These are phyloP conservation scores for Ensete ventricosum DNA, from an alignment of 176 grass and related monocot species.

Conservation along the genomic window DNA sequence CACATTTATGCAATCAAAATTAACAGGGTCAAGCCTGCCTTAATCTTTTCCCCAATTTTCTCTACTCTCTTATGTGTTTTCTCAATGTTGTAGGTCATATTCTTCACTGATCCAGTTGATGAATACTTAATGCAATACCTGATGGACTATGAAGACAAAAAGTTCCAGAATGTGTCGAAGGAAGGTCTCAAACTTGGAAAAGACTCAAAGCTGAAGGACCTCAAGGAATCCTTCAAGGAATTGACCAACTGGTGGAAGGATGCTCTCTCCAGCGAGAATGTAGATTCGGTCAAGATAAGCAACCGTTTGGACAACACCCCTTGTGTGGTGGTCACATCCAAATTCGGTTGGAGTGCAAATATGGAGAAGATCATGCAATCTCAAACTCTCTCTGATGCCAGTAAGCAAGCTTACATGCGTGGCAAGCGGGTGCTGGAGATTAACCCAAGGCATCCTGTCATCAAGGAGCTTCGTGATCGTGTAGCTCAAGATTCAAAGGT, in stretches of 20 bases:
- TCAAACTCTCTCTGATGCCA: conserved; percentile 68
- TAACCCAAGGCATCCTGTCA: conserved; percentile 85
- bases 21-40: not conserved
- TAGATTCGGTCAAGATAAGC: conserved; percentile 95
- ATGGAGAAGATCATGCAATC: conserved; percentile 99
- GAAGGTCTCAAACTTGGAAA: conserved; percentile 86
- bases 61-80: too few species aligned
- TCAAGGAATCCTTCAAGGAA: conserved; percentile 95
- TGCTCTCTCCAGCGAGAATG: conserved; percentile 55
- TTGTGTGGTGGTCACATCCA: conserved; percentile 77
- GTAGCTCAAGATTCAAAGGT: conserved; percentile 77
- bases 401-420: conserved; percentile 85
- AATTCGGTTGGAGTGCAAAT: conserved; percentile 87
- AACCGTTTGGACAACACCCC: conserved; percentile 73
- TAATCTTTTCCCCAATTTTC: not conserved
- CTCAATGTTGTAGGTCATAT: conserved; percentile 55
- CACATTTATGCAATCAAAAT: not conserved
- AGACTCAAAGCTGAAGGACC: conserved; percentile 92
- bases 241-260: conserved; percentile 93
- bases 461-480: conserved; percentile 91
- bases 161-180: conserved; percentile 98
- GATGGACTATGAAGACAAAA: conserved; percentile 98
- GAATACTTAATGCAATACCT: conserved; percentile 99
- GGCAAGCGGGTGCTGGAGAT: conserved; percentile 93
- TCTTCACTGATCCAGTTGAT: conserved; percentile 84